These are phyloP conservation scores for Medicago arabica DNA, from an alignment of 306 rosid genomes.

Conservation along the genomic window DNA sequence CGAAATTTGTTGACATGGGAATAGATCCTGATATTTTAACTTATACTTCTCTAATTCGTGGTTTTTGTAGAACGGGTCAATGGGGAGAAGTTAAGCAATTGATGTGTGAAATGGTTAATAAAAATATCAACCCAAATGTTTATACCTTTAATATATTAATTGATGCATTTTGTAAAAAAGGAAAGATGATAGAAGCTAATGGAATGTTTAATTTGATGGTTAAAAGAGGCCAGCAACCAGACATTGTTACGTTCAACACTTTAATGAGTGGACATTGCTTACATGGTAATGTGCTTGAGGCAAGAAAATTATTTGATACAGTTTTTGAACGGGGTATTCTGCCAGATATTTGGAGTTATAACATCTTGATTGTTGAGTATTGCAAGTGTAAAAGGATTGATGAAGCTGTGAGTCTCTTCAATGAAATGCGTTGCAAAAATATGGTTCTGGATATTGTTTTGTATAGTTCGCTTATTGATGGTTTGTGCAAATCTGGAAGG, in stretches of 20 bases:
- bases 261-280: constrained; percentile 52
- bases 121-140: constrained; percentile 40
- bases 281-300: constrained; percentile 21
- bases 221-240: constrained; percentile 20
- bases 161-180: constrained; percentile 45
- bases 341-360: constrained; percentile 47
- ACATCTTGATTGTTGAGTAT: constrained; percentile 48
- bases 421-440: constrained; percentile 23
- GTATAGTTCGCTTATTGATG: constrained; percentile 47
- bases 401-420: constrained; percentile 45
- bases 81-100: constrained; percentile 42
- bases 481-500: constrained; percentile 45
- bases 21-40: constrained; percentile 42
- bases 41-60: constrained; percentile 48
- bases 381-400: constrained; percentile 40
- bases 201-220: constrained; percentile 37
- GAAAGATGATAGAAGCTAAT: constrained; percentile 40
- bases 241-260: constrained; percentile 41
- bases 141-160: constrained; percentile 42
- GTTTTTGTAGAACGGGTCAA: constrained; percentile 34
- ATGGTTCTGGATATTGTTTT: constrained; percentile 36
- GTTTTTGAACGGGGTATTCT: constrained; percentile 30
- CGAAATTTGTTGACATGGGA: constrained; percentile 31
- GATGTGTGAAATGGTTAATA: constrained; percentile 44
- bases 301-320: constrained; percentile 33